Conservation (phyloP, 2,329 filamentous ascomycete genomes). For the Phialophora expanda region DNA sequence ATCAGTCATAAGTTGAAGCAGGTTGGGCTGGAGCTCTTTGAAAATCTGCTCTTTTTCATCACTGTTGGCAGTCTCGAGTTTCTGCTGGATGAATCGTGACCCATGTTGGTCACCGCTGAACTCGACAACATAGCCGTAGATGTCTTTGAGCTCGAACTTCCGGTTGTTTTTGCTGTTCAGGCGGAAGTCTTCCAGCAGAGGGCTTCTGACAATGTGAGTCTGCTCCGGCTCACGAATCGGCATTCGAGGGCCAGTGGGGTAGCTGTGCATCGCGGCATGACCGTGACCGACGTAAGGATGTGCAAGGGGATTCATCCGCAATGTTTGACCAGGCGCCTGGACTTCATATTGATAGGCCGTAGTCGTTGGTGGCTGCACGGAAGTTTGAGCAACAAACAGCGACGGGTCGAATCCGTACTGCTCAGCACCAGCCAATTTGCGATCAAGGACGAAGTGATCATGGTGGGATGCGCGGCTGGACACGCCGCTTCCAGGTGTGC, state of each 20-base stretch:
- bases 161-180: conserved; percentile 73
- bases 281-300: conserved; percentile 47
- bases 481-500: conserved; percentile 51
- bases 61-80: conserved; percentile 88
- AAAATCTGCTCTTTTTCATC: conserved; percentile 95
- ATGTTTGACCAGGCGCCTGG: conserved; percentile 42
- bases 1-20: conserved; percentile 89
- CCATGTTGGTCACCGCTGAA: conserved; percentile 96
- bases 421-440: conserved; percentile 56
- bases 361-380: conserved; percentile 40
- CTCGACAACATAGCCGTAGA: conserved; percentile 85
- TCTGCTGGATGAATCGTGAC: conserved; percentile 92
- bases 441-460: conserved; percentile 55
- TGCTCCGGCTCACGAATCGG: conserved; percentile 30
- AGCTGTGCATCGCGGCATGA: conserved; percentile 14
- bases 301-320: conserved; percentile 44
- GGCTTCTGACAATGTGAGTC: conserved; percentile 59
- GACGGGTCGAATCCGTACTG: conserved; percentile 24
- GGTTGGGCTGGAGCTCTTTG: conserved; percentile 81
- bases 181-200: conserved; percentile 79
- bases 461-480: conserved; percentile 47
- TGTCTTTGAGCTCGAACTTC: conserved; percentile 84
- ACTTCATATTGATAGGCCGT: conserved; percentile 44
- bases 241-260: conserved; percentile 19
- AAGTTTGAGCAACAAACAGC: conserved; percentile 34